Evolutionary conservation across 768 basidiomycete genomes (phyloP).

Genomic region (Mrakia hoshinonis): DNA sequence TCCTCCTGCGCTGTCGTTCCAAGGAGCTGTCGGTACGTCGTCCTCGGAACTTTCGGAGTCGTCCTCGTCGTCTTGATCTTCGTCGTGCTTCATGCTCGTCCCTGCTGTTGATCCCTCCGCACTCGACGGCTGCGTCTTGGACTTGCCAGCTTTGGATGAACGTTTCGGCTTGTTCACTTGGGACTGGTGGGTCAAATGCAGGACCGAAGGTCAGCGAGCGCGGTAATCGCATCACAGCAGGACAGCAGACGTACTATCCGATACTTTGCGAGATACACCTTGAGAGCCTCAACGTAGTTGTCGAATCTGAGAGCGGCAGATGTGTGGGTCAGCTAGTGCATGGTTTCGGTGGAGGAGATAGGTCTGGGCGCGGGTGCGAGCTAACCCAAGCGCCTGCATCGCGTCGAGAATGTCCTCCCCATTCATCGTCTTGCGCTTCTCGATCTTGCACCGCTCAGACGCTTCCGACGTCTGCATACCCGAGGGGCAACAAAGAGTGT

Average conservation of each 20-base stretch:
- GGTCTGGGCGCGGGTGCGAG: background rate
- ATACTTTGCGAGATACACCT: slow-evolving; percentile 28
- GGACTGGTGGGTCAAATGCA: background rate
- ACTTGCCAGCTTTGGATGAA: background rate
- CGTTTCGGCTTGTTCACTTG: slow-evolving; percentile 22
- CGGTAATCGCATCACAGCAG: background rate
- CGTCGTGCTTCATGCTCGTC: background rate
- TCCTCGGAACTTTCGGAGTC: background rate
- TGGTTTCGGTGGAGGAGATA: background rate
- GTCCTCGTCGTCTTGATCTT: background rate
- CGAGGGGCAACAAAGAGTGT: background rate
- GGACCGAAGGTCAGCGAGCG: background rate
- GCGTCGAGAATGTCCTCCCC: slow-evolving; percentile 95
- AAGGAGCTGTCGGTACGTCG: background rate
- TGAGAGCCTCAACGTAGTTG: slow-evolving; percentile 27
- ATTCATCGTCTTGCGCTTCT: slow-evolving; percentile 96
- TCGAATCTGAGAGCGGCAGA: background rate
- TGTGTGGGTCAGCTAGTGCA: background rate
- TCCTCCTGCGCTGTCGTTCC: no score
- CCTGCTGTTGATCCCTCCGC: background rate
- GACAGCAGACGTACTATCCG: slow-evolving; percentile 19
- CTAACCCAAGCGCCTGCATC: slow-evolving; percentile 81
- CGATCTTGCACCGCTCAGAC: slow-evolving; percentile 83
- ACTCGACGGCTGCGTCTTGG: background rate
- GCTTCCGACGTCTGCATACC: slow-evolving; percentile 65